Evolutionary conservation across 1,284 basidiomycete species (phyloP).

Genomic region (Pyrrhoderma noxium): DNA sequence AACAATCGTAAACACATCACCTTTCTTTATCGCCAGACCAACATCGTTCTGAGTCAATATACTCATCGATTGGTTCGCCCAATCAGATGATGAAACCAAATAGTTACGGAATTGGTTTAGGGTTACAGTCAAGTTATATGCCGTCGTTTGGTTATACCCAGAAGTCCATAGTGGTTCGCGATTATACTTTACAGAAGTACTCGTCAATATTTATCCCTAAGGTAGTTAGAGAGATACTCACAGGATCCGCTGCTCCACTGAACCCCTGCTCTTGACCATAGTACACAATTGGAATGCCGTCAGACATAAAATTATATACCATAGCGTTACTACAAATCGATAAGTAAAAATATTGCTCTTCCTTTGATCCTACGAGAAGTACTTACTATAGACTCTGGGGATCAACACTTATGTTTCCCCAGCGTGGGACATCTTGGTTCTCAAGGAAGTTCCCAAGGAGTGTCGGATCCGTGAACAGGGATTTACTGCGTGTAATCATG

Average conservation of each 20-base stretch:
- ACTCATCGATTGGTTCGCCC: conserved; percentile 48
- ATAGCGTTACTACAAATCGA: conserved; percentile 52
- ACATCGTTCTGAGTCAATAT: conserved; percentile 51
- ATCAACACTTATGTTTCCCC: conserved; percentile 58
- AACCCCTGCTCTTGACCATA: conserved; percentile 74
- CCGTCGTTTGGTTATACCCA: conserved; percentile 51
- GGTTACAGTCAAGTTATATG: conserved; percentile 53
- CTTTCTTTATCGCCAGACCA: conserved; percentile 68
- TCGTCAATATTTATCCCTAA: not conserved
- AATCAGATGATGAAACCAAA: conserved; percentile 53
- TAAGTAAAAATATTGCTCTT: not conserved
- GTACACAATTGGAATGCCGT: conserved; percentile 73
- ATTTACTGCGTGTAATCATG: conserved; percentile 44
- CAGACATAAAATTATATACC: conserved; percentile 58
- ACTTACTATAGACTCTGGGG: conserved; percentile 53
- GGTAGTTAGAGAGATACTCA: conserved; percentile 25
- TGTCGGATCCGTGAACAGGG: conserved; percentile 38
- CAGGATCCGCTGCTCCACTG: conserved; percentile 53
- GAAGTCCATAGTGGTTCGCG: conserved; percentile 75
- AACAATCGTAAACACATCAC: conserved; percentile 57
- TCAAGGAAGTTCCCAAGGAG: conserved; percentile 76
- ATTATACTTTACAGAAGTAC: conserved; percentile 43
- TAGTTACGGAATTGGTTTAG: conserved; percentile 71
- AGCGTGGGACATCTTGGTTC: conserved; percentile 76
- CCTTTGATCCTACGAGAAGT: not conserved